A percentile compares a stretch with the other conserved stretches of the same genome.
Conservation (phyloP, 257 asterid genomes). For the Vinca minor region DNA sequence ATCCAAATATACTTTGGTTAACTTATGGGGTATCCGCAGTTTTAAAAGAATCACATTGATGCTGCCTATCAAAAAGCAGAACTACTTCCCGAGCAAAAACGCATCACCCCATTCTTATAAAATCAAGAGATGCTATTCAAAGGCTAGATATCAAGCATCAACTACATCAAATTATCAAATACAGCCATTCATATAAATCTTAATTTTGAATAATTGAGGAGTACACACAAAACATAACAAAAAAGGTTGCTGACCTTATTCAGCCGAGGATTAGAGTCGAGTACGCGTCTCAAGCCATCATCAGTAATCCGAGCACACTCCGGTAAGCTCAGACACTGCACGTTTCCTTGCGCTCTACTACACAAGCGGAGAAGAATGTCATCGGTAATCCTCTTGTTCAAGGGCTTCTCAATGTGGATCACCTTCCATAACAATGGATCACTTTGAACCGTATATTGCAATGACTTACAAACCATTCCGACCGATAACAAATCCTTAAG, state of each 20-base stretch:
- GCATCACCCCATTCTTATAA: too few species aligned
- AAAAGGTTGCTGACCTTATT: slow-evolving; percentile 49
- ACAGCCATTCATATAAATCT: background rate
- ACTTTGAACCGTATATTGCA: slow-evolving; percentile 35
- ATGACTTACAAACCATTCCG: slow-evolving; percentile 58
- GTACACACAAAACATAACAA: background rate
- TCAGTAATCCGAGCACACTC: slow-evolving; percentile 62
- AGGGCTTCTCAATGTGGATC: slow-evolving; percentile 57
- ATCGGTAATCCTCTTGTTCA: slow-evolving; percentile 60
- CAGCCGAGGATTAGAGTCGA: slow-evolving; percentile 55
- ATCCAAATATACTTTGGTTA: background rate
- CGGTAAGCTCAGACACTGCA: slow-evolving; percentile 56
- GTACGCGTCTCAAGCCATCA: slow-evolving; percentile 54
- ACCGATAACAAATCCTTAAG: slow-evolving; percentile 63
- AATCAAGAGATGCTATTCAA: too few species aligned
- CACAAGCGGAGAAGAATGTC: slow-evolving; percentile 48
- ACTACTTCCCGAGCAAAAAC: too few species aligned
- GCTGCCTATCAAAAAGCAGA: too few species aligned
- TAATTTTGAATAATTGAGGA: background rate
- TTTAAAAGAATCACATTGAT: too few species aligned
- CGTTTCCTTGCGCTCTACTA: slow-evolving; percentile 54
- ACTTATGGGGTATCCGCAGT: too few species aligned
- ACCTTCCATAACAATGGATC: slow-evolving; percentile 64
- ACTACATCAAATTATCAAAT: too few species aligned
- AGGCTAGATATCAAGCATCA: too few species aligned